phyloP scores from a whole-genome alignment of 1,284 basidiomycete species.

The Puccinia horiana region DNA sequence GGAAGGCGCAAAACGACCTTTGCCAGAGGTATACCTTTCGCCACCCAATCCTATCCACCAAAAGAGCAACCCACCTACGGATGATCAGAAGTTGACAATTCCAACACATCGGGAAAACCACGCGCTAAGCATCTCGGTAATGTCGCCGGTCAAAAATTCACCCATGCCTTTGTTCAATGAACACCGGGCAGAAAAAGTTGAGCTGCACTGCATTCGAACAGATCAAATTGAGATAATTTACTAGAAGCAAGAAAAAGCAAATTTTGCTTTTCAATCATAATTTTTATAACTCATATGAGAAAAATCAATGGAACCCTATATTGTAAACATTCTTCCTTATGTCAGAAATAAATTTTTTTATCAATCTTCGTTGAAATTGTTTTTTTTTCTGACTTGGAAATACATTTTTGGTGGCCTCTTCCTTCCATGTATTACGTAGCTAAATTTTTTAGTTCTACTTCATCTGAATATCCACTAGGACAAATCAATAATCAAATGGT shows the following conservation, averaged over 20 bases:
- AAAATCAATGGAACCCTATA: no score
- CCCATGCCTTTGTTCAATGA: neutral
- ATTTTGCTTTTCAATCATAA: neutral
- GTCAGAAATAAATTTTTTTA: no score
- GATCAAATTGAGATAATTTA: slow-evolving; percentile 19
- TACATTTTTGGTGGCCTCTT: no score
- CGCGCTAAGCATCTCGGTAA: neutral
- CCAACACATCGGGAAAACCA: neutral
- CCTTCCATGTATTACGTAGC: no score
- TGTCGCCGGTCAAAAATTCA: slow-evolving; percentile 6
- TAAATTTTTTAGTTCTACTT: no score
- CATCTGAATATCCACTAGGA: no score
- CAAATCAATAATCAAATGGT: no score
- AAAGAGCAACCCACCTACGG: neutral
- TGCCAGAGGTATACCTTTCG: slow-evolving; percentile 6
- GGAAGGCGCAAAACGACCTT: neutral
- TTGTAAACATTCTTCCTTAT: no score
- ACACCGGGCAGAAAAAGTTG: neutral
- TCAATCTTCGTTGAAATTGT: no score
- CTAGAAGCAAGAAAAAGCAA: neutral
- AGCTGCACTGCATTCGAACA: slow-evolving; percentile 6
- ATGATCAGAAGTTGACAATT: neutral
- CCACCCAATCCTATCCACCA: slow-evolving; percentile 7
- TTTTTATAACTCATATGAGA: neutral
- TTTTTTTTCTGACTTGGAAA: no score